These are phyloP conservation scores for Hypoxylon trugodes DNA, from an alignment of 495 filamentous ascomycete species.

Conservation along the genomic window DNA sequence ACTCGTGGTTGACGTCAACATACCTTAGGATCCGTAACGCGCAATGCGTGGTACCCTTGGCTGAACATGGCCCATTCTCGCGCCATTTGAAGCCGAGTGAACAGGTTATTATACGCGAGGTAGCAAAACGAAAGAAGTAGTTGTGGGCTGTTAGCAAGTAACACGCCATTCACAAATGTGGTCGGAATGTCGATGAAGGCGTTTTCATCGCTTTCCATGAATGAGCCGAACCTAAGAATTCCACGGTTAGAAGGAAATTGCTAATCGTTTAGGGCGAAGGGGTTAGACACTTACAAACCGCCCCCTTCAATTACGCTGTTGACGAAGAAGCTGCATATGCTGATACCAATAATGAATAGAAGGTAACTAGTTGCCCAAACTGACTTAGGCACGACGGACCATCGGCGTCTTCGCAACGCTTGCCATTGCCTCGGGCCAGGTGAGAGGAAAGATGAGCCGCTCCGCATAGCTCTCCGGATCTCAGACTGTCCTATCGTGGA, in stretches of 20 bases:
- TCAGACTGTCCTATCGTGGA: conserved; percentile 39
- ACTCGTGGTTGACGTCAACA: background rate
- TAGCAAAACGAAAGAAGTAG: conserved; percentile 53
- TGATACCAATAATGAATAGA: conserved; percentile 22
- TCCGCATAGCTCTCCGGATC: conserved; percentile 25
- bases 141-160: conserved; percentile 56
- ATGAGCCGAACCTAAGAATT: conserved; percentile 28
- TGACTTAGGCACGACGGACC: conserved; percentile 11
- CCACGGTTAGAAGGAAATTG: no score
- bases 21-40: conserved; percentile 55
- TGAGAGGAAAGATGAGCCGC: background rate
- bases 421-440: conserved; percentile 25
- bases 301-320: background rate
- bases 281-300: conserved; percentile 9
- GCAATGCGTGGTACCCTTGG: conserved; percentile 48
- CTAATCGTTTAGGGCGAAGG: no score
- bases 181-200: conserved; percentile 12
- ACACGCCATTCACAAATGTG: conserved; percentile 26
- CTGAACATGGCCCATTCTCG: conserved; percentile 36
- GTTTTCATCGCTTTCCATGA: conserved; percentile 32
- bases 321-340: conserved; percentile 7
- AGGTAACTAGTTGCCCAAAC: conserved; percentile 36
- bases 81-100: conserved; percentile 38
- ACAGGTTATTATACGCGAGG: conserved; percentile 42
- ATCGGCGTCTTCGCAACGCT: background rate